Evolutionary conservation across 768 basidiomycete genomes (phyloP), one percentile per base, ranked within the genome.

Genomic region (Naganishia onofrii): DNA sequence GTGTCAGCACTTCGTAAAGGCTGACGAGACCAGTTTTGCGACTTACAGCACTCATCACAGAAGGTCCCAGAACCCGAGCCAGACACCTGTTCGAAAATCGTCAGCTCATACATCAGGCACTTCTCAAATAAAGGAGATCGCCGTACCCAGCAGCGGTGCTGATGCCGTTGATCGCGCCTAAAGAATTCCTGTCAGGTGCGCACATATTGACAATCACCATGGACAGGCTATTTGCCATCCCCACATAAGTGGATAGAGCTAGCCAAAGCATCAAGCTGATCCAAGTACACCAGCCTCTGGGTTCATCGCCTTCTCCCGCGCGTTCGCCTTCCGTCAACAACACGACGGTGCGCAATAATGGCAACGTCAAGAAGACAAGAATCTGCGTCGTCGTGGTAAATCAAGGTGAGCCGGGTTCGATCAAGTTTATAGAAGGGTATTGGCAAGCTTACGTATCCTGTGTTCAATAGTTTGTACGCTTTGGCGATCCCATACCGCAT

Each of bases 121-220:
- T 19, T n/a, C 17, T 17, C 10, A 55, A 7, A 74, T 10, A 34
- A 21, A 4, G 38, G 13, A 69, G 29, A 8, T 17, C 34, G 10
- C 74, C 77, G 75, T 63, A 78, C 78, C 23, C 73, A 0, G 78
- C 73, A 3, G 77, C 75, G 2, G 78, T 80, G 21, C 69, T 44
- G 17, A 80, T 76, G 12, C 79, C 79, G 68, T 80, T 80, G 21
- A 80, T 71, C n/a, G 76, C 78, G 1, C 78, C 79, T 12, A 80
- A 48, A 26, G 79, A 75, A 15, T 74, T 73, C 65, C 68, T 74
- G 60, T 79, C 77, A 17, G 79, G 79, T 58, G 73, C 73, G 12
- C 74, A 66, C 66, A 75, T 72, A 54, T 80, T 79, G 42, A 80
- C 72, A 9, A 80, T 56, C 5, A 78, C 79, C 78, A 79, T 80